These are phyloP conservation scores for Botrytis medusae DNA, from an alignment of 2,329 filamentous ascomycete species.

Conservation along the genomic window DNA sequence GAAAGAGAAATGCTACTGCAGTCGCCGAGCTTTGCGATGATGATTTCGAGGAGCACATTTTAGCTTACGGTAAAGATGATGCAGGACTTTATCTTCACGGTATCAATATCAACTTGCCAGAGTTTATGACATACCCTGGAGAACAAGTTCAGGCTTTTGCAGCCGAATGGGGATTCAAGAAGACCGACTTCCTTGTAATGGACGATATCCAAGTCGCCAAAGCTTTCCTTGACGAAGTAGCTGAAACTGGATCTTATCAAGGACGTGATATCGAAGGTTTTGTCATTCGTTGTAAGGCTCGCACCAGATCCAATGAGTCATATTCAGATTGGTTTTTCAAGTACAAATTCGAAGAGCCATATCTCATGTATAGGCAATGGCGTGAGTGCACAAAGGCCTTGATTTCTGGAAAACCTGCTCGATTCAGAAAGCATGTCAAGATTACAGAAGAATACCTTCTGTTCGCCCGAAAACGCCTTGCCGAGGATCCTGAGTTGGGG, in stretches of 20 bases:
- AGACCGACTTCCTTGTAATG: constrained; percentile 77
- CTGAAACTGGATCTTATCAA: constrained; percentile 84
- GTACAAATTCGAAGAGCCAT: constrained; percentile 99
- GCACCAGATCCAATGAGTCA: constrained; percentile 50
- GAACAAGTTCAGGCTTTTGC: constrained; percentile 85
- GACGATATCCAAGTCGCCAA: constrained; percentile 73
- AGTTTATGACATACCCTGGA: constrained; percentile 85
- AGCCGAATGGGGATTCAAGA: constrained; percentile 88
- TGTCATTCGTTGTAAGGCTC: constrained; percentile 80
- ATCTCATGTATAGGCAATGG: constrained; percentile 98
- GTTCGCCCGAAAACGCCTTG: constrained; percentile 75
- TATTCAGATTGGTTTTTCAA: constrained; percentile 99
- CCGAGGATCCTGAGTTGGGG: constrained; percentile 64
- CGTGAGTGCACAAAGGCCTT: constrained; percentile 92
- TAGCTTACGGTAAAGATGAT: constrained; percentile 78
- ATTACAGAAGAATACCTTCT: constrained; percentile 90
- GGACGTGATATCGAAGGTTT: constrained; percentile 96
- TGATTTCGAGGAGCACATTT: constrained; percentile 92
- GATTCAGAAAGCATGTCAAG: constrained; percentile 79
- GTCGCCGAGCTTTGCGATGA: constrained; percentile 97
- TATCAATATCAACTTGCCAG: constrained; percentile 91
- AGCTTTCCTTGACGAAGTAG: constrained; percentile 77
- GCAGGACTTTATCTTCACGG: constrained; percentile 94
- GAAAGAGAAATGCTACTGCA: constrained; percentile 82
- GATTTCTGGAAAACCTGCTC: constrained; percentile 72